Conservation (phyloP, 2,329 filamentous ascomycete genomes). For the Curvularia spicifera region DNA sequence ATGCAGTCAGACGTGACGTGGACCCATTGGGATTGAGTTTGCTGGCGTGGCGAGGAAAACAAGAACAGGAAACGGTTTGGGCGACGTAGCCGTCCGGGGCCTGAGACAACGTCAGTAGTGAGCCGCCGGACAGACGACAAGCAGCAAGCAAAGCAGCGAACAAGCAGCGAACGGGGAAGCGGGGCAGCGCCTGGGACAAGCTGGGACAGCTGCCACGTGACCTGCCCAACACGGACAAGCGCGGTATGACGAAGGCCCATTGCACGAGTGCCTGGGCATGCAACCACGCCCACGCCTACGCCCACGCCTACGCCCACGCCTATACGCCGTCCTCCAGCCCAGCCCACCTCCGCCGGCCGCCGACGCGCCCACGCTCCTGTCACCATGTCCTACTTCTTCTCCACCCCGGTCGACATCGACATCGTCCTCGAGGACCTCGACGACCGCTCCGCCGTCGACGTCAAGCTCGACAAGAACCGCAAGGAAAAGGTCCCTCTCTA, state of each 20-base stretch:
- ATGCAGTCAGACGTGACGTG: slow-evolving; percentile 26
- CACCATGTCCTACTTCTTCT: slow-evolving; percentile 89
- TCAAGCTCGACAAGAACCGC: slow-evolving; percentile 97
- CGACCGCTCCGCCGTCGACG: slow-evolving; percentile 92
- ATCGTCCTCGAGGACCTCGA: slow-evolving; percentile 95
- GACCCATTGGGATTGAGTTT: slow-evolving; percentile 8
- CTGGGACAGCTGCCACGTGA: slow-evolving; percentile 15
- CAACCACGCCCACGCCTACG: not conserved
- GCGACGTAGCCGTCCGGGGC: slow-evolving; percentile 4
- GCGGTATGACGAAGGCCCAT: slow-evolving; percentile 18
- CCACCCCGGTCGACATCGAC: slow-evolving; percentile 97
- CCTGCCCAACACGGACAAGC: slow-evolving; percentile 14
- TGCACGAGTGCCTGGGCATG: slow-evolving; percentile 4
- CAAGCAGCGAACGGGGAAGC: slow-evolving; percentile 10
- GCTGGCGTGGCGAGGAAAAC: slow-evolving; percentile 3
- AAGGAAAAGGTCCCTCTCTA: slow-evolving; percentile 96
- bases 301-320: not conserved
- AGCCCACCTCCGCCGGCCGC: slow-evolving; percentile 20
- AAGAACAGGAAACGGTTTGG: slow-evolving; percentile 2
- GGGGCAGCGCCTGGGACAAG: slow-evolving; percentile 4
- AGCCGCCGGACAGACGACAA: not conserved
- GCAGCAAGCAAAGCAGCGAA: not conserved
- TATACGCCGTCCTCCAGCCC: slow-evolving; percentile 10
- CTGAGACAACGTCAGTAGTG: slow-evolving; percentile 1
- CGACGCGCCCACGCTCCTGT: slow-evolving; percentile 19